Percentiles rank a stretch among this genome's conserved stretches.
Evolutionary conservation across 257 asterid genomes (phyloP).

Genomic region (Perilla frutescens): DNA sequence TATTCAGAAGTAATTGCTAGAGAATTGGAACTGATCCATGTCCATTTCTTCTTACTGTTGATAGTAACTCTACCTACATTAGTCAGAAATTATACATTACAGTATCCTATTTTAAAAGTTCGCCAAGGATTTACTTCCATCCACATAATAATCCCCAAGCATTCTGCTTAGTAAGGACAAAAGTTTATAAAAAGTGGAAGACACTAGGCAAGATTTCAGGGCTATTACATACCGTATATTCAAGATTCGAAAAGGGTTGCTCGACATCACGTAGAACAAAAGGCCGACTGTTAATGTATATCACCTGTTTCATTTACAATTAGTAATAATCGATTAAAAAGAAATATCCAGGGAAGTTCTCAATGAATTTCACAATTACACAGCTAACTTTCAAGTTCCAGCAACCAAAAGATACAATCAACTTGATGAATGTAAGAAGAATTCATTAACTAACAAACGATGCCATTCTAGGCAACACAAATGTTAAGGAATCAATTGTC

Average conservation of each 20-base stretch:
- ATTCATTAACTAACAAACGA: slow-evolving; percentile 15
- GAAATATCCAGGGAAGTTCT: slow-evolving; percentile 19
- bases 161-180: slow-evolving; percentile 20
- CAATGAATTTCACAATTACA: slow-evolving; percentile 14
- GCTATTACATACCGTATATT: slow-evolving; percentile 81
- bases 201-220: slow-evolving; percentile 32
- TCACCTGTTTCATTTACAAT: slow-evolving; percentile 62
- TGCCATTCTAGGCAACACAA: slow-evolving; percentile 26
- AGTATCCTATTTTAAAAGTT: slow-evolving; percentile 22
- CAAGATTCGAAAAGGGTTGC: slow-evolving; percentile 96
- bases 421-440: slow-evolving; percentile 22
- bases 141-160: slow-evolving; percentile 27
- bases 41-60: slow-evolving; percentile 16
- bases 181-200: neutral
- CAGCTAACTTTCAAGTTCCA: slow-evolving; percentile 22
- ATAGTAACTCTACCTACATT: neutral
- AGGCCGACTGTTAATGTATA: slow-evolving; percentile 94
- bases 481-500: slow-evolving; percentile 3
- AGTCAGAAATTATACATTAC: slow-evolving; percentile 20
- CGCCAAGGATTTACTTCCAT: slow-evolving; percentile 30
- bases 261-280: slow-evolving; percentile 98
- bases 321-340: slow-evolving; percentile 18
- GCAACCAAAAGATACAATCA: slow-evolving; percentile 30
- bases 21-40: slow-evolving; percentile 12
- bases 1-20: slow-evolving; percentile 11